Evolutionary conservation across 2,329 filamentous ascomycete genomes (phyloP), one percentile per base, ranked within the genome.

Genomic region (Ophiostoma fasciatum): DNA sequence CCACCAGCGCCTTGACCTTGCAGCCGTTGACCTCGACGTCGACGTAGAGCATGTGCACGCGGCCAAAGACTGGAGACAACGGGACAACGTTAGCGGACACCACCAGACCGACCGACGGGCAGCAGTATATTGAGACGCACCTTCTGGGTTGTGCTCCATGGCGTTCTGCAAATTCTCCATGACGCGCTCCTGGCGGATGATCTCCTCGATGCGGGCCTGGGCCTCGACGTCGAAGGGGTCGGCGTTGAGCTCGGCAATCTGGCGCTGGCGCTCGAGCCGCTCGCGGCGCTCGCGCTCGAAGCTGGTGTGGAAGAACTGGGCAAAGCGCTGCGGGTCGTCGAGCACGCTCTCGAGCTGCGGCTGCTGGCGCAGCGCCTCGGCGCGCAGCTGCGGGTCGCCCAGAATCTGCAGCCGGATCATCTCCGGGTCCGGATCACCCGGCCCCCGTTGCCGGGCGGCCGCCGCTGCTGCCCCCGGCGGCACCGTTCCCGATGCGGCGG

Each of bases 81-180:
- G 20, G 18, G 15, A 10, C n/a, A 25, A 29, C 4, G 9, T 20
- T 23, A 17, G 10, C 5, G 1, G 6, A n/a, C n/a, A n/a, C n/a
- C n/a, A n/a, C n/a, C n/a, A n/a, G n/a, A n/a, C n/a, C n/a, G n/a
- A n/a, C n/a, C n/a, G n/a, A n/a, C n/a, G n/a, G n/a, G n/a, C n/a
- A n/a, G n/a, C n/a, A n/a, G n/a, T n/a, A n/a, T n/a, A n/a, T n/a
- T n/a, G 8, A 25, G 12, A 59, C 69, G 49, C 61, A 92, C 88
- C 88, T 71, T 96, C 90, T 1, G 90, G 90, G 51, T 92, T 94
- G 59, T 96, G 79, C 59, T 96, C 88, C 70, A 94, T 88, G 28
- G 90, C 90, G 59, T 87, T 90, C 52, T 96, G 85, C 41, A 96
- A 59, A 51, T 98, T 98, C 60, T 94, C 85, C 57, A 88, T 85